Percentiles rank a stretch among this genome's conserved stretches.
Evolutionary conservation across 441 rosid genomes (phyloP).

Genomic region (Cnidoscolus chayamansa): DNA sequence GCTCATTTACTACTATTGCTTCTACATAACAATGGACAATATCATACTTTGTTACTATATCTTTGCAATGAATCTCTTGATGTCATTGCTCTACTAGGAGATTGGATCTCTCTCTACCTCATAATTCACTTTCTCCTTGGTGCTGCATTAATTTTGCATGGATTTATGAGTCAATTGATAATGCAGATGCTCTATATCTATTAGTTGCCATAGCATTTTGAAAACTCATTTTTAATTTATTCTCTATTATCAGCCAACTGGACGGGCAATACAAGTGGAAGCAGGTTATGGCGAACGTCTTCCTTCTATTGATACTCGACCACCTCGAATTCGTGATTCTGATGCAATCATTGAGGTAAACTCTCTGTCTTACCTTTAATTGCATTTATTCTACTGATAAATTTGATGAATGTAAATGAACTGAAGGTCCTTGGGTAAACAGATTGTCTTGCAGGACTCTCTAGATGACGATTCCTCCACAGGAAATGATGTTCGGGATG

Average conservation of each 20-base stretch:
- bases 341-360: conserved; percentile 95
- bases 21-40: background rate
- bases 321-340: conserved; percentile 80
- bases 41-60: background rate
- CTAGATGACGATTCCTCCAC: conserved; percentile 52
- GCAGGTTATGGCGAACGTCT: conserved; percentile 82
- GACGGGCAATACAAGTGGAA: conserved; percentile 96
- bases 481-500: conserved; percentile 39
- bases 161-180: conserved; percentile 10
- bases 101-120: background rate
- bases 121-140: background rate
- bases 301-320: conserved; percentile 86
- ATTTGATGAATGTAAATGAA: conserved; percentile 26
- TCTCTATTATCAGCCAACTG: conserved; percentile 71
- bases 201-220: conserved; percentile 13
- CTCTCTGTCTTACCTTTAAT: conserved; percentile 16
- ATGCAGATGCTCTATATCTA: conserved; percentile 3
- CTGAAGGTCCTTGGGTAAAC: conserved; percentile 35
- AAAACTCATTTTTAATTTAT: conserved; percentile 18
- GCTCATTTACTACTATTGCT: background rate
- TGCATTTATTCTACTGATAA: conserved; percentile 10
- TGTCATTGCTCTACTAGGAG: background rate
- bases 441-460: conserved; percentile 81
- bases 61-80: background rate
- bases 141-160: background rate